Base-by-base conservation (phyloP, 1,284 basidiomycete genomes). In the Meira miltonrushii region DNA sequence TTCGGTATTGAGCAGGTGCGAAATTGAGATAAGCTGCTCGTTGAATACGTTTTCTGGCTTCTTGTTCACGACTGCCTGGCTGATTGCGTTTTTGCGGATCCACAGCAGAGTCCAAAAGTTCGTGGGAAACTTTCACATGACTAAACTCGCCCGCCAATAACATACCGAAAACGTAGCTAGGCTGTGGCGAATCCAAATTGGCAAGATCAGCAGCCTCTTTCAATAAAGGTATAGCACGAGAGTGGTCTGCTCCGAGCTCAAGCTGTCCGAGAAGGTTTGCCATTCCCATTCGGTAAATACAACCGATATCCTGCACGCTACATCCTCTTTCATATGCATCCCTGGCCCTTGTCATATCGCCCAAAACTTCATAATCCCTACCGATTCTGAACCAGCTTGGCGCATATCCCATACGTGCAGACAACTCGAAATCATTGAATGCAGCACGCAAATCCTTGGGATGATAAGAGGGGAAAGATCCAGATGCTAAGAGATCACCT, bases 251-350 rank as follows among this genome's bases (percentile, higher is more conserved):
- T 0, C 83, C 79, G 1, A 90, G 80, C 6, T 84, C 84, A 28
- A 96, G 85, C 75, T 96, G 92, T 23, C 90, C 91, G 63, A 93
- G 84, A 11, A 96, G 81, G 73, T 91, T 82, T 0, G 90, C 91
- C 87, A 95, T 94, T 1, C 90, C 92, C 56, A 77, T 63, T 6
- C 75, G 63, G 75, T 92, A 92, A 61, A 87, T 81, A 78, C 85
- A 89, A 55, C 85, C 85, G 59, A 87, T 87, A 53, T 90, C 88
- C 17, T 83, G 84, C 15, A 82, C 79, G 62, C 85, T 85, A 37
- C 86, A 90, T 13, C 75, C 92, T 7, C 88, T 83, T 67, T 90
- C 87, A 74, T 92, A 93, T 67, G 90, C 92, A 43, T 89, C 88
- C 49, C 81, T 83, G 0, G 92, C 90, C 40, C 87, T 84, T 0